Evolutionary conservation across 1,139 yeast genomes (phyloP).

Genomic region (Petasospora fabianii): DNA sequence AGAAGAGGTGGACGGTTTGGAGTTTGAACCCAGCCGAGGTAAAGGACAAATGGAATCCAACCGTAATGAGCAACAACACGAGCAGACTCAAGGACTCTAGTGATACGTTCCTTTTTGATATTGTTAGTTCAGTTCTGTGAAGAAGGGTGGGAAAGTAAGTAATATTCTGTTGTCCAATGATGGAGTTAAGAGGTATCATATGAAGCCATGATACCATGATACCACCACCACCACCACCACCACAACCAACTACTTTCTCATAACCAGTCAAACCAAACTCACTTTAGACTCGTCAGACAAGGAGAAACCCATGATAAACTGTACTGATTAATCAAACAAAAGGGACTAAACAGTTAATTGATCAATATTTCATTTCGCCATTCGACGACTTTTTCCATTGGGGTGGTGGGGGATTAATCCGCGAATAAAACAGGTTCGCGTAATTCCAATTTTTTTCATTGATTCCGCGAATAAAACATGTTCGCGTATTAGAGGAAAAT

Average conservation of each 20-base stretch:
- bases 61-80: constrained; percentile 92
- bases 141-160: too few species aligned
- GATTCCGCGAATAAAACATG: not conserved
- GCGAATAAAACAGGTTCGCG: too few species aligned
- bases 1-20: constrained; percentile 81
- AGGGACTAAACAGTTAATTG: not conserved
- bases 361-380: not conserved
- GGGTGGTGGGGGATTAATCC: too few species aligned
- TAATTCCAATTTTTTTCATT: too few species aligned
- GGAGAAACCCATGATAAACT: constrained; percentile 35
- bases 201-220: not conserved
- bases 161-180: too few species aligned
- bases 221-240: not conserved
- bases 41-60: constrained; percentile 91
- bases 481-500: too few species aligned
- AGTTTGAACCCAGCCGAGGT: constrained; percentile 88
- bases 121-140: constrained; percentile 3
- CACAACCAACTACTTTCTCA: not conserved
- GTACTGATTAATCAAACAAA: not conserved
- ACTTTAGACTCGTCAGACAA: constrained; percentile 45
- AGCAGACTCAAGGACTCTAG: constrained; percentile 77
- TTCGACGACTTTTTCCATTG: not conserved
- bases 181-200: too few species aligned
- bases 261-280: constrained; percentile 15
- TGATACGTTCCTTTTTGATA: constrained; percentile 65